These are phyloP conservation scores for Amoebophrya sp. DNA, from an alignment of 169 alveolate genomes.

Conservation along the genomic window DNA sequence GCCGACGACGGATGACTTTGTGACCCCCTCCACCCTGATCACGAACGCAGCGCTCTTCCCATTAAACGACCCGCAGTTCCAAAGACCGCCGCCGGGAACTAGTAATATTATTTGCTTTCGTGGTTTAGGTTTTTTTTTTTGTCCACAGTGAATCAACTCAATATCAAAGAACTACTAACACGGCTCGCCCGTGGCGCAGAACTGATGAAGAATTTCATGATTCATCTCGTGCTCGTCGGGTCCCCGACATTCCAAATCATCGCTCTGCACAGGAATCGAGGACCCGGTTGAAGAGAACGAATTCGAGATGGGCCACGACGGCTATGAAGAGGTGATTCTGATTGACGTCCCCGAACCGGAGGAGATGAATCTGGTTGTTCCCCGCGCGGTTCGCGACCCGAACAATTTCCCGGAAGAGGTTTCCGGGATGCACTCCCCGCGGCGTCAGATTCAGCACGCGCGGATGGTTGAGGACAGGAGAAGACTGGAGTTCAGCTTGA, in stretches of 20 bases:
- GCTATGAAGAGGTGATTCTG: not conserved
- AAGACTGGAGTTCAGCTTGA: not conserved
- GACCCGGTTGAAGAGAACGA: not conserved
- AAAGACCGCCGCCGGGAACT: no score
- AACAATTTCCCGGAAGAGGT: not conserved
- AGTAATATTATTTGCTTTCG: no score
- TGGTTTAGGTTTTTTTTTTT: no score
- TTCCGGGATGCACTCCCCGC: not conserved
- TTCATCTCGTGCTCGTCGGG: no score
- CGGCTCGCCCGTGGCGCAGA: no score
- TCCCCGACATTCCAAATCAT: no score
- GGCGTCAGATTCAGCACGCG: not conserved
- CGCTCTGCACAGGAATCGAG: no score
- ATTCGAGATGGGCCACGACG: not conserved
- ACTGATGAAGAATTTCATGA: no score
- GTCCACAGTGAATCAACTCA: no score
- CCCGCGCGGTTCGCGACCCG: not conserved
- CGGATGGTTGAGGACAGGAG: not conserved
- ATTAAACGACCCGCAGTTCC: no score
- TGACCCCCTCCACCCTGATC: not conserved
- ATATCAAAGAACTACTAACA: no score
- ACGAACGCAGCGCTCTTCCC: not conserved
- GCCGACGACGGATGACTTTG: not conserved
- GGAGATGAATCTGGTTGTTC: not conserved
- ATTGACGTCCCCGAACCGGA: not conserved